Evolutionary conservation across 805 yeast genomes (phyloP).

Genomic region (Sugiyamaella smithiae): DNA sequence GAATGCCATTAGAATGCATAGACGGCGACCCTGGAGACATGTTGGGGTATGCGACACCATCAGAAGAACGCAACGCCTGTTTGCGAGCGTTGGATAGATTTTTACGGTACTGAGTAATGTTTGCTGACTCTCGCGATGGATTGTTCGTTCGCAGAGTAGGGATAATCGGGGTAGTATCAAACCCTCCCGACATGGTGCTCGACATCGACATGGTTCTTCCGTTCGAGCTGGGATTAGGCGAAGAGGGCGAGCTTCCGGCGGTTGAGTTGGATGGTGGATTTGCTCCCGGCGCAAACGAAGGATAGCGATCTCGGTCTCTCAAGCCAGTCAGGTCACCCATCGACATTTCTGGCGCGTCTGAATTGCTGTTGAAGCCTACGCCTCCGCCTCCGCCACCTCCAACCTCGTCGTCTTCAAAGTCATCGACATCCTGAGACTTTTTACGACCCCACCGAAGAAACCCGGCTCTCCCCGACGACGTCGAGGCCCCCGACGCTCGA

Average conservation of each 20-base stretch:
- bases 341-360: constrained; percentile 21
- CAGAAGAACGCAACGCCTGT: constrained; percentile 22
- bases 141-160: constrained; percentile 28
- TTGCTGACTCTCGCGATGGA: constrained; percentile 10
- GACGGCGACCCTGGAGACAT: neutral
- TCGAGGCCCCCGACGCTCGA: constrained; percentile 19
- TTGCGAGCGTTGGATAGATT: constrained; percentile 24
- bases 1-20: neutral
- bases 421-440: constrained; percentile 20
- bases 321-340: constrained; percentile 26
- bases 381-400: constrained; percentile 26
- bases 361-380: neutral
- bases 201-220: constrained; percentile 33
- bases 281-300: constrained; percentile 23
- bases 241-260: neutral
- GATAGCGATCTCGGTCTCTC: constrained; percentile 37
- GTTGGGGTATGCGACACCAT: constrained; percentile 14
- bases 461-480: constrained; percentile 20
- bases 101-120: constrained; percentile 23
- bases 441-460: constrained; percentile 25
- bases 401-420: constrained; percentile 29
- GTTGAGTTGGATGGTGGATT: neutral
- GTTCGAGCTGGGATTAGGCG: constrained; percentile 1
- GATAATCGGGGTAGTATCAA: constrained; percentile 37
- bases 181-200: constrained; percentile 29